phyloP scores from a whole-genome alignment of 371 early-diverging fungal species.

The Conidiobolus incongruus region DNA sequence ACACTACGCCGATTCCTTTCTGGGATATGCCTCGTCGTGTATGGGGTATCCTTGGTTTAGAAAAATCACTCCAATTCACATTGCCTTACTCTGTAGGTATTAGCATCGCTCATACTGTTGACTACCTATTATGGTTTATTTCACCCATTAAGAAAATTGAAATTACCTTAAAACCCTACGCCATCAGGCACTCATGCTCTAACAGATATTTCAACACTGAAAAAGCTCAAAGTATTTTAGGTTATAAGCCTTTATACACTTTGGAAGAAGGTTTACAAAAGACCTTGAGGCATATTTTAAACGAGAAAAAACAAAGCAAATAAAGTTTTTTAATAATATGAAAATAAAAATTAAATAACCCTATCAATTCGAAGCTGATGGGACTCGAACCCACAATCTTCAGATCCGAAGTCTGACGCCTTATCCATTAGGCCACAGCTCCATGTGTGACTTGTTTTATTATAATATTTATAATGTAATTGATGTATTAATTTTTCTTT shows the following conservation, averaged over 20 bases:
- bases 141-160: constrained; percentile 1
- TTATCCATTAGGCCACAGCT: constrained; percentile 12
- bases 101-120: constrained; percentile 24
- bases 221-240: constrained; percentile 52
- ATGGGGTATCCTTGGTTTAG: constrained; percentile 26
- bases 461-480: neutral
- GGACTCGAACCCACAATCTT: constrained; percentile 15
- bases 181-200: constrained; percentile 44
- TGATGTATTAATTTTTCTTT: too few relatives aligned
- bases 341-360: too few relatives aligned
- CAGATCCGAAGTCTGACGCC: constrained; percentile 13
- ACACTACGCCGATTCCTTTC: constrained; percentile 79
- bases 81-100: constrained; percentile 18
- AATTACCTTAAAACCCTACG: constrained; percentile 29
- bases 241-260: constrained; percentile 47
- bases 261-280: constrained; percentile 35
- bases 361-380: constrained; percentile 4
- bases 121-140: constrained; percentile 10
- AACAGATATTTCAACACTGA: constrained; percentile 58
- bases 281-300: neutral
- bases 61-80: constrained; percentile 15
- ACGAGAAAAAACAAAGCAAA: constrained; percentile 1
- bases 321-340: too few relatives aligned
- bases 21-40: constrained; percentile 63
- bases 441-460: neutral